Base-by-base conservation (phyloP, 2,329 filamentous ascomycete species). In the Diplodia mutila region DNA sequence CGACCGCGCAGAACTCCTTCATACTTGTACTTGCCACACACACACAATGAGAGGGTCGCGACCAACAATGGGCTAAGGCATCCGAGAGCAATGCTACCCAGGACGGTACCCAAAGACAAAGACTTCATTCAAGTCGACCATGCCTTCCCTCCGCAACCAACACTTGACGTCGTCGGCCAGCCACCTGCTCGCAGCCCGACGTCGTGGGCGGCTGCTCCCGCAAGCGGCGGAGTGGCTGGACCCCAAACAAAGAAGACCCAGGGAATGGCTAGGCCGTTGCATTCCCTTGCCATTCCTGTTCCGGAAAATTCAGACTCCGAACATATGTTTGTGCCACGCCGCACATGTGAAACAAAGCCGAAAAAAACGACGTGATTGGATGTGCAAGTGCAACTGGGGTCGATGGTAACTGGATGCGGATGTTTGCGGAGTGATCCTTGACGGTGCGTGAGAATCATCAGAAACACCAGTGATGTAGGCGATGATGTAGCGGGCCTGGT, bases 241-340 rank as follows among this genome's bases (percentile, higher is more conserved):
- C 23, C 23, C n/a, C n/a, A 32, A 18, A 63, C 59, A 63, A 63
- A 63, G 59, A 63, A 48, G 42, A 32, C 7, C 39, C 39, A 42
- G 57, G 57, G 23, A 21, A 9, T 25, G 8, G 12, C 29, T 3
- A 48, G 16, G 7, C 42, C 29, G 18, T 37, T 51, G 37, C 59
- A 63, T 63, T 63, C 59, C 57, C 21, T 14, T 9, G 2, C 32
- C 6, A 9, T 34, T 18, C 57, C 37, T n/a, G 18, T 49, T 51
- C 27, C 42, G 46, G 59, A 11, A 51, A 39, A 7, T n/a, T 3
- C 29, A 37, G n/a, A n/a, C 59, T 12, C 34, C 14, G 21, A 34
- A 2, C 42, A 46, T 9, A 8, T 46, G 25, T 32, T 49, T 39
- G 27, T 34, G 27, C 12, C n/a, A 59, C 37, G 34, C 34, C 21